Evolutionary conservation across 345 rosid genomes (phyloP).

Genomic region (Arabidopsis thaliana): TAIR10.1 NC_003070.9:9036001-9036500

Average conservation of each 20-base stretch:
- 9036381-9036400: conserved; percentile 13
- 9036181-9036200: conserved; percentile 1
- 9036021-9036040: conserved; percentile 60
- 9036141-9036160: conserved; percentile 95
- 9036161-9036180: conserved; percentile 64
- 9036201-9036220: conserved; percentile 2
- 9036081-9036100: conserved; percentile 76
- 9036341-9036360: conserved; percentile 63
- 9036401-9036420: conserved; percentile 40
- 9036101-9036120: conserved; percentile 74
- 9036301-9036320: conserved; percentile 99
- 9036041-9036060: conserved; percentile 78
- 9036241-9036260: conserved; percentile 63
- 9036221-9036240: conserved; percentile 24
- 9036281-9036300: conserved; percentile 96
- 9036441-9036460: conserved; percentile 91
- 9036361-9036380: conserved; percentile 1
- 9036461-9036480: conserved; percentile 95
- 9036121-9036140: conserved; percentile 98
- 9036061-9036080: conserved; percentile 72
- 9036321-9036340: conserved; percentile 99
- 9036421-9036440: conserved; percentile 38
- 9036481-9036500: conserved; percentile 87
- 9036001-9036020: conserved; percentile 71
- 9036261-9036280: conserved; percentile 97